Evolutionary conservation across 2,329 filamentous ascomycete species (phyloP), one percentile per base, ranked within the genome.

Genomic region (Cephalotrichum gorgonifer): DNA sequence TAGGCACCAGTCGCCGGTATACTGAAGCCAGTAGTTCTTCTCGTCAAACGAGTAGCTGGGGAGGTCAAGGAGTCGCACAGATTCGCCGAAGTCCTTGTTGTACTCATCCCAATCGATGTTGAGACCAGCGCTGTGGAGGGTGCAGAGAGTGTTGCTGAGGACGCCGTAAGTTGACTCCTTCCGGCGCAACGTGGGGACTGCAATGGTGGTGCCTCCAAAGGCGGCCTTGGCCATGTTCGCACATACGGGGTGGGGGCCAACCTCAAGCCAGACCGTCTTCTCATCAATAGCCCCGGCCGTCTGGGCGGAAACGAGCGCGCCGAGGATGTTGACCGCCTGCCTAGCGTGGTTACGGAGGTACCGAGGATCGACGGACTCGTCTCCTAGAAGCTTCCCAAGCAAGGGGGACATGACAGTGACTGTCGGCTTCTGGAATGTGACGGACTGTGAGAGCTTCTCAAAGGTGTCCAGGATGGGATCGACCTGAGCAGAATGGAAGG

Each of bases 11-110:
- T 88, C 81, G 53, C 86, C 83, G 53, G 74, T 64, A 58, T 79
- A 81, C 56, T 74, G 70, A 39, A 79, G 69, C 77, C 78, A 81
- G 60, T 88, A 88, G 54, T 78, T 83, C 70, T 87, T 86, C 56
- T 79, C 70, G 57, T 89, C 81, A 66, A 85, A 90, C 0, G 74
- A 73, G 60, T 89, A 90, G 1, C 76, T 75, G 0, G 86, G 86
- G 1, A 89, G 67, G 6, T 77, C 69, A 6, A 87, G 64, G 9
- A 88, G 69, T 3, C 64, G 63, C 3, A 68, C 62, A 12, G 61
- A 64, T 0, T 55, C 49, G 20, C 58, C 56, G 53, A 74, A 75
- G 51, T 71, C 67, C 48, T 74, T 67, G 54, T 86, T 79, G 58
- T 78, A 86, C 63, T 88, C 85, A 52, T 81, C 76, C 76, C 85